phyloP scores from a whole-genome alignment of 129 eudicot genomes.

The Artemisia tridentata region DNA sequence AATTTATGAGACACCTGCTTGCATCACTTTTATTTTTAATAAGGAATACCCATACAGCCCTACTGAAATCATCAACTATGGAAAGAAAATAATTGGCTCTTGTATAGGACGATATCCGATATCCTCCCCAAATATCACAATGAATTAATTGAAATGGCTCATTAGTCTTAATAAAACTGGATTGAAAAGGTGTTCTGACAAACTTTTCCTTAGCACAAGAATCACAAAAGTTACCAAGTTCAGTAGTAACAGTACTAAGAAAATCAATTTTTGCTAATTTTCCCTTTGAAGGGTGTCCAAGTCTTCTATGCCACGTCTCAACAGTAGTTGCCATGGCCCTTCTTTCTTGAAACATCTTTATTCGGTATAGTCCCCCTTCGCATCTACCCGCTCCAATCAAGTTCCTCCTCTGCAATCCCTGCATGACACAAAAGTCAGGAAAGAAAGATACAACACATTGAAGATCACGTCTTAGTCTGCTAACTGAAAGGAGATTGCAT shows the following conservation, averaged over 20 bases:
- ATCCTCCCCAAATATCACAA: not conserved
- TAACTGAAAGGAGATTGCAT: too few species aligned
- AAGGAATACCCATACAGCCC: too few species aligned
- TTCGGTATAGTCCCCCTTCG: too few species aligned
- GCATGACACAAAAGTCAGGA: not conserved
- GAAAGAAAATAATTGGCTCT: not conserved
- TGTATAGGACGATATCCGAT: not conserved
- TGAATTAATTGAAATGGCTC: not conserved
- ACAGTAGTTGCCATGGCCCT: not conserved
- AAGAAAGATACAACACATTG: not conserved
- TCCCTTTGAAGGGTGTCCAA: too few species aligned
- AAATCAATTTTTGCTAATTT: too few species aligned
- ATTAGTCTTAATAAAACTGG: not conserved
- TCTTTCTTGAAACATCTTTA: not conserved
- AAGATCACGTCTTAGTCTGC: not conserved
- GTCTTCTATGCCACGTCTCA: not conserved
- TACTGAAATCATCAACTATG: not conserved
- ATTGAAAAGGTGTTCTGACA: not conserved
- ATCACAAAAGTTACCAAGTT: too few species aligned
- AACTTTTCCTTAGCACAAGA: too few species aligned
- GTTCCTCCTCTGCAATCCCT: too few species aligned
- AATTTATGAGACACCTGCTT: not conserved
- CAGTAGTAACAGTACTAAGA: too few species aligned
- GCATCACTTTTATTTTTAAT: not conserved
- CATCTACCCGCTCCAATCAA: too few species aligned